Conservation (phyloP, 1,284 basidiomycete genomes). For the Xanthoconium separans region DNA sequence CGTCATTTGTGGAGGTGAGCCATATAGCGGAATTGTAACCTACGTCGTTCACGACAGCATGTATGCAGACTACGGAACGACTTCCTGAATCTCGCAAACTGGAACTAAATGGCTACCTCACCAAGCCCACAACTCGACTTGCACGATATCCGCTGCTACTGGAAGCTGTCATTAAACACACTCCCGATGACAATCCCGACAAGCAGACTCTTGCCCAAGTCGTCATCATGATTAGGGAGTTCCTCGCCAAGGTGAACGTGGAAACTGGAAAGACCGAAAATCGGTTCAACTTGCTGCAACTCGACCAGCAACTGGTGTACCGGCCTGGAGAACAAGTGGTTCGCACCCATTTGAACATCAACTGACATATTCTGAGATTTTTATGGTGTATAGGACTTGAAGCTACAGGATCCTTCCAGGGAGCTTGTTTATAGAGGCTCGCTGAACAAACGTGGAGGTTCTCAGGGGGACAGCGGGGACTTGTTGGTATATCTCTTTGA, state of each 20-base stretch:
- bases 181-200: slow-evolving; percentile 88
- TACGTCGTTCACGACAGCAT: slow-evolving; percentile 10
- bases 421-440: slow-evolving; percentile 95
- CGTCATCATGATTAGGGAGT: slow-evolving; percentile 78
- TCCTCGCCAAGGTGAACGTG: slow-evolving; percentile 86
- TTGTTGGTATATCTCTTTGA: slow-evolving; percentile 95
- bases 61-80: slow-evolving; percentile 79
- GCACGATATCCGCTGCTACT: slow-evolving; percentile 94
- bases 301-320: slow-evolving; percentile 79
- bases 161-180: slow-evolving; percentile 92
- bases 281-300: slow-evolving; percentile 71
- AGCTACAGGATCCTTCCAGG: slow-evolving; percentile 62
- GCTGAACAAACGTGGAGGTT: slow-evolving; percentile 85
- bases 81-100: slow-evolving; percentile 94
- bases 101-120: slow-evolving; percentile 97
- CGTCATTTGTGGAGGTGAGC: slow-evolving; percentile 91
- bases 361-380: slow-evolving; percentile 2
- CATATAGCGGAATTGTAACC: background rate
- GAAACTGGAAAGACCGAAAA: slow-evolving; percentile 61
- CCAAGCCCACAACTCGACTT: slow-evolving; percentile 96
- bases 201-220: slow-evolving; percentile 80
- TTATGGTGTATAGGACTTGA: slow-evolving; percentile 63
- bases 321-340: slow-evolving; percentile 73
- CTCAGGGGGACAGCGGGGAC: slow-evolving; percentile 80
- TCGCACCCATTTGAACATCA: slow-evolving; percentile 24